These are phyloP conservation scores for Quercus engelmannii DNA, from an alignment of 306 rosid genomes.

Conservation along the genomic window DNA sequence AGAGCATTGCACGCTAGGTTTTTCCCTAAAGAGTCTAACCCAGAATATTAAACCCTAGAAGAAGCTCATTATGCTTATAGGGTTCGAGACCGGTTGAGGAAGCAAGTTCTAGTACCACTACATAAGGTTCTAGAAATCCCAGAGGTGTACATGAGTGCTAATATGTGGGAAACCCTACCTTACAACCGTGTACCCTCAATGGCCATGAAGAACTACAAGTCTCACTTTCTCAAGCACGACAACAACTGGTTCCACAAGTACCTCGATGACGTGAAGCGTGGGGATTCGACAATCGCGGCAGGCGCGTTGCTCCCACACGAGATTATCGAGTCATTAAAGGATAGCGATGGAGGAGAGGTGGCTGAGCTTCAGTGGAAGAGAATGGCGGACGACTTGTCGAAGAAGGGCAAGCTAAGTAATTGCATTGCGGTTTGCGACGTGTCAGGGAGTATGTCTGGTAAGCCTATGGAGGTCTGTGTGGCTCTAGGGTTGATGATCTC, in stretches of 20 bases:
- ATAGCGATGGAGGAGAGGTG: slow-evolving; percentile 6
- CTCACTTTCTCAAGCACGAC: slow-evolving; percentile 50
- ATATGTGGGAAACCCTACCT: slow-evolving; percentile 42
- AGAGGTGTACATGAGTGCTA: slow-evolving; percentile 63
- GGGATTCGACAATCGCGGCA: slow-evolving; percentile 43
- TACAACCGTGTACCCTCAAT: slow-evolving; percentile 23
- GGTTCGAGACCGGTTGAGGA: slow-evolving; percentile 61
- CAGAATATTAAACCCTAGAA: slow-evolving; percentile 55
- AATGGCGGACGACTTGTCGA: slow-evolving; percentile 28
- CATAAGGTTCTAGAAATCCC: slow-evolving; percentile 63
- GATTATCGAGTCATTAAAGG: slow-evolving; percentile 26
- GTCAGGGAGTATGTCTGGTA: slow-evolving; percentile 44
- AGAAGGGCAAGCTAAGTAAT: slow-evolving; percentile 45
- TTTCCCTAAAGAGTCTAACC: slow-evolving; percentile 35
- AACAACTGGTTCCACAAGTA: slow-evolving; percentile 40
- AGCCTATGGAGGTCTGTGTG: slow-evolving; percentile 16
- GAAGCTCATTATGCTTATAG: slow-evolving; percentile 70
- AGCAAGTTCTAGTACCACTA: slow-evolving; percentile 55
- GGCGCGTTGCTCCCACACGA: slow-evolving; percentile 68
- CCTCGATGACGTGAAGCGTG: slow-evolving; percentile 44
- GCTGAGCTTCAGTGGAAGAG: slow-evolving; percentile 41
- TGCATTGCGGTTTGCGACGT: slow-evolving; percentile 57
- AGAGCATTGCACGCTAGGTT: slow-evolving; percentile 50
- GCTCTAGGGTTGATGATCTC: too few relatives aligned
- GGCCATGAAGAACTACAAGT: slow-evolving; percentile 54